Conservation (phyloP, 2,329 filamentous ascomycete species). For the Chalara sp. region DNA sequence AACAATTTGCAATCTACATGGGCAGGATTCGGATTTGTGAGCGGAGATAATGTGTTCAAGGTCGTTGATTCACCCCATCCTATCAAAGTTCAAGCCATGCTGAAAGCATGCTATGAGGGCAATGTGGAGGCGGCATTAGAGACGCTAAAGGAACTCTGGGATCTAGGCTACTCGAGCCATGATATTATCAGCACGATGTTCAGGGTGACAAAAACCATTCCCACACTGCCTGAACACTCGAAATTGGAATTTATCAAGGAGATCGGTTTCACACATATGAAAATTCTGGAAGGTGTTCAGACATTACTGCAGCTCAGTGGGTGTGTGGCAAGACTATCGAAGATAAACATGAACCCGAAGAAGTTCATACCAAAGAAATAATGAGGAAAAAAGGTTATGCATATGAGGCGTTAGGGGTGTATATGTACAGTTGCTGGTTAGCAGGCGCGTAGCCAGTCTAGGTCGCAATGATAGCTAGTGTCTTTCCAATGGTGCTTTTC, state of each 20-base stretch:
- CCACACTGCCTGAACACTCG: conserved; percentile 83
- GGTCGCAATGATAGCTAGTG: too few species aligned
- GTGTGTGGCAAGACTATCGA: conserved; percentile 84
- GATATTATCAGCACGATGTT: conserved; percentile 99
- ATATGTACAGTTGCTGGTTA: too few species aligned
- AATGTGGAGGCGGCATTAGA: conserved; percentile 86
- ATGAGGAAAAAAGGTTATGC: neutral
- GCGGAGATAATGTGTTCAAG: conserved; percentile 94
- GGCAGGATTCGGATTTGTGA: conserved; percentile 95
- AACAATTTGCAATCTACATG: conserved; percentile 94
- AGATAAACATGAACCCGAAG: conserved; percentile 92
- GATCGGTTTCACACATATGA: conserved; percentile 99
- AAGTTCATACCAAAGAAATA: conserved; percentile 49
- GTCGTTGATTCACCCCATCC: conserved; percentile 96
- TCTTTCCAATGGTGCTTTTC: too few species aligned
- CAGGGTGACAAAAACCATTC: conserved; percentile 92
- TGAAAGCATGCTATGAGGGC: conserved; percentile 92
- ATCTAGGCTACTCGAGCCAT: conserved; percentile 93
- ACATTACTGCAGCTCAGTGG: conserved; percentile 90
- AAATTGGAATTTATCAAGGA: conserved; percentile 98
- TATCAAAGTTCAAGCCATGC: conserved; percentile 97
- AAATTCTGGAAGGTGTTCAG: conserved; percentile 95
- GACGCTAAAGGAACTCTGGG: conserved; percentile 84
- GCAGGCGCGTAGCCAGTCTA: too few species aligned
- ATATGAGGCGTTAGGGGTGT: too few species aligned